phyloP scores from a whole-genome alignment of 805 yeast genomes.

The Hanseniaspora lachancei region DNA sequence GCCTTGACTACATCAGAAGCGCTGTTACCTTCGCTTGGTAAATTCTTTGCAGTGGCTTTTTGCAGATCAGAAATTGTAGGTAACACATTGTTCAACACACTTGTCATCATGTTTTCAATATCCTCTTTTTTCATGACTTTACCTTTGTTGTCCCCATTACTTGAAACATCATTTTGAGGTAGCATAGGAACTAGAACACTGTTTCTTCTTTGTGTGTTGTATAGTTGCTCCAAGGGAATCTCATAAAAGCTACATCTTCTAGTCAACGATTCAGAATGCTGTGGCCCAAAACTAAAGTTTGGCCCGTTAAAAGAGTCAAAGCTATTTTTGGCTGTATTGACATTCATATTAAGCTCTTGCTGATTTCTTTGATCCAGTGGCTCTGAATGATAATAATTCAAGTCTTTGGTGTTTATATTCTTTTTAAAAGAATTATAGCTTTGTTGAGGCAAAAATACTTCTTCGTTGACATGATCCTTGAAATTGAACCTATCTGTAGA shows the following conservation, averaged over 20 bases:
- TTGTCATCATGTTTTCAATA: constrained; percentile 1
- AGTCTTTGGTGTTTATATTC: too few species aligned
- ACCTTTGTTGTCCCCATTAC: background rate
- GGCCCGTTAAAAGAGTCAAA: background rate
- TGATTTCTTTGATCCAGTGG: too few species aligned
- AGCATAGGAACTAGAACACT: background rate
- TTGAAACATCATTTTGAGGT: background rate
- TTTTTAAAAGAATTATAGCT: too few species aligned
- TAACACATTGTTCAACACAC: constrained; percentile 1
- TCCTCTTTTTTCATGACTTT: background rate
- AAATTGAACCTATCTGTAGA: too few species aligned
- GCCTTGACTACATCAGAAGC: background rate
- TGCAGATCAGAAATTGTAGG: background rate
- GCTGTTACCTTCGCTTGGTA: background rate
- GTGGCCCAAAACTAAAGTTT: background rate
- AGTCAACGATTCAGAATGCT: background rate
- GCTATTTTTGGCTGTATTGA: background rate
- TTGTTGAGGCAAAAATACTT: too few species aligned
- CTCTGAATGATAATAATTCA: too few species aligned
- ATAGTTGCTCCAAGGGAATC: background rate
- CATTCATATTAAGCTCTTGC: too few species aligned
- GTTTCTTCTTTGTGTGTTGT: background rate
- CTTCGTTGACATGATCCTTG: too few species aligned
- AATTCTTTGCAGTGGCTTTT: background rate
- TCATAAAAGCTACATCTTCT: constrained; percentile 1